These are phyloP conservation scores for Colletotrichum brevisporum DNA, from an alignment of 2,329 filamentous ascomycete genomes.

Conservation along the genomic window DNA sequence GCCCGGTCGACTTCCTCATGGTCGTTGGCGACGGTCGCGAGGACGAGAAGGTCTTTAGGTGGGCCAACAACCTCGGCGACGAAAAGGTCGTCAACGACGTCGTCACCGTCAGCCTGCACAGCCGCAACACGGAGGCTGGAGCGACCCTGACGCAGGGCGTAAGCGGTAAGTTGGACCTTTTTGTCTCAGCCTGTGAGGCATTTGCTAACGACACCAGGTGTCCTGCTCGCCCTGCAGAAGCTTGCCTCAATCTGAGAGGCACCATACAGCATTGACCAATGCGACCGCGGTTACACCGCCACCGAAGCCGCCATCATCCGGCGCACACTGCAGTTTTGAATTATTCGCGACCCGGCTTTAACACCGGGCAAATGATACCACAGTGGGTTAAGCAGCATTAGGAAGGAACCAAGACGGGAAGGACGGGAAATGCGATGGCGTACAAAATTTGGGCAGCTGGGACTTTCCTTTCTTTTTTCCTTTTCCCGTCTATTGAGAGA, in stretches of 20 bases:
- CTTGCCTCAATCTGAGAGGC: conserved; percentile 48
- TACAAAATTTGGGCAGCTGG: conserved; percentile 36
- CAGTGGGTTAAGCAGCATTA: conserved; percentile 32
- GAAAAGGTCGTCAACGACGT: conserved; percentile 75
- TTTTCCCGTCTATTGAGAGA: background rate
- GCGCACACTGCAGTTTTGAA: conserved; percentile 25
- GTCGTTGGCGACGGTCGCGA: conserved; percentile 93
- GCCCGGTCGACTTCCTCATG: conserved; percentile 85
- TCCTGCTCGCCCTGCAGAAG: conserved; percentile 59
- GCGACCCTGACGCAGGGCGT: conserved; percentile 92
- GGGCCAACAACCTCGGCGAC: conserved; percentile 84
- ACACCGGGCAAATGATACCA: conserved; percentile 39
- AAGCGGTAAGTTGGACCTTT: conserved; percentile 76
- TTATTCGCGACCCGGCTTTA: conserved; percentile 32
- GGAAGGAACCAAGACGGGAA: conserved; percentile 8
- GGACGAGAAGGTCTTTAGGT: conserved; percentile 93
- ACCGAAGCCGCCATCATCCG: background rate
- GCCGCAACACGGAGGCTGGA: conserved; percentile 88
- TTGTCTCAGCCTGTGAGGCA: accelerated
- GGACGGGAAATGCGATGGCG: conserved; percentile 25
- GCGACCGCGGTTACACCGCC: background rate
- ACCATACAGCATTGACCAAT: background rate
- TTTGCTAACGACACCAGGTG: conserved; percentile 48
- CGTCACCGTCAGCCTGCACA: conserved; percentile 88
- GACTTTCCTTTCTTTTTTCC: conserved; percentile 11